Evolutionary conservation across 768 basidiomycete species (phyloP).

Genomic region (Suillus variegatus): DNA sequence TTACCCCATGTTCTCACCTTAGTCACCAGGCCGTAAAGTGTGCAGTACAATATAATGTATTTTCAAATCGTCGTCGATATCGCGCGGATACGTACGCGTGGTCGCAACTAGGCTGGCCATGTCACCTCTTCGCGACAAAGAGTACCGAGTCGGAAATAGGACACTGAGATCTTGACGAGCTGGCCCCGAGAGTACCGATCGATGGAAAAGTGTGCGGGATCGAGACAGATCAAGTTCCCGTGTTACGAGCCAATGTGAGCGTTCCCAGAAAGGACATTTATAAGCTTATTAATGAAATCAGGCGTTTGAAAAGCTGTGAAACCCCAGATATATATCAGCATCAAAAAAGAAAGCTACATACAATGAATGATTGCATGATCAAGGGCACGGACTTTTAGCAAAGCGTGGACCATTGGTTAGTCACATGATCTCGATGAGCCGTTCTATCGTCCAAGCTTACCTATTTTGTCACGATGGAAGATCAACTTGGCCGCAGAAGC

Average conservation of each 20-base stretch:
- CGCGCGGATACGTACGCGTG: neutral
- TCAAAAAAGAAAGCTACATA: neutral
- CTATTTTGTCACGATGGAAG: neutral
- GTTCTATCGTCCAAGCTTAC: neutral
- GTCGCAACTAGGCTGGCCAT: no score
- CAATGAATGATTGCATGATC: neutral
- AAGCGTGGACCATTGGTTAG: neutral
- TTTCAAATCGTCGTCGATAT: neutral
- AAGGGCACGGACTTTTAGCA: neutral
- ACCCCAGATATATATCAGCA: neutral
- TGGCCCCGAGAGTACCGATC: neutral
- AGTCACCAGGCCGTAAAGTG: neutral
- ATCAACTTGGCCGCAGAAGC: neutral
- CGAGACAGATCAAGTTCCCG: neutral
- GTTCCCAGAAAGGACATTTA: neutral
- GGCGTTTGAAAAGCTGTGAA: neutral
- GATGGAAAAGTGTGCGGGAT: neutral
- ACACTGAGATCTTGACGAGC: neutral
- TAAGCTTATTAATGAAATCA: neutral
- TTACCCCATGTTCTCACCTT: neutral
- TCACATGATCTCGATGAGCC: slow-evolving; percentile 3
- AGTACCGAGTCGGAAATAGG: neutral
- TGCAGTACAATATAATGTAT: neutral
- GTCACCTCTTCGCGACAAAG: neutral
- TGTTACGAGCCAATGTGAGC: neutral